phyloP scores from a whole-genome alignment of 2,329 filamentous ascomycete genomes.

The Calonectria pseudoturangicola region DNA sequence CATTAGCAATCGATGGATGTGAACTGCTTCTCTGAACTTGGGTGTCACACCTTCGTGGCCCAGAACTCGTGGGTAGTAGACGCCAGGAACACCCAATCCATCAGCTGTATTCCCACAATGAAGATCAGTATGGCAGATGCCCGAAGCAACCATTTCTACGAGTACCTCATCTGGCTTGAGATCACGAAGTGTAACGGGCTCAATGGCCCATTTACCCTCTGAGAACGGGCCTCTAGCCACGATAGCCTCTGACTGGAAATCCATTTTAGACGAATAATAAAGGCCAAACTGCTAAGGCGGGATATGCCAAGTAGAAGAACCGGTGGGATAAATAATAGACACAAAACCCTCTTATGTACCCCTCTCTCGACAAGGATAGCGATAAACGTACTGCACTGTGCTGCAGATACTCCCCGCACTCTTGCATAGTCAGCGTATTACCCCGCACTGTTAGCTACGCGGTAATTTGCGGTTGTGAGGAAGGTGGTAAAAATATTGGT shows the following conservation, averaged over 20 bases:
- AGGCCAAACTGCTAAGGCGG: not conserved
- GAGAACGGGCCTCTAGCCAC: slow-evolving; percentile 57
- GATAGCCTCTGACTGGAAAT: slow-evolving; percentile 54
- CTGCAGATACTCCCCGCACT: not conserved
- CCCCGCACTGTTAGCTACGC: not conserved
- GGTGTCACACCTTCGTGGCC: slow-evolving; percentile 70
- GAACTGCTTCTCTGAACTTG: not conserved
- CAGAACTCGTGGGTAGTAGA: slow-evolving; percentile 59
- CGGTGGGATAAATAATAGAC: not conserved
- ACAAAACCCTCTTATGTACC: not conserved
- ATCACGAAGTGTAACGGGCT: slow-evolving; percentile 55
- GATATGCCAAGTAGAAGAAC: too few relatives aligned
- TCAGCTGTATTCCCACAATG: slow-evolving; percentile 62
- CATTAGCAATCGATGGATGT: not conserved
- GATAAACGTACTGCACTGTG: not conserved
- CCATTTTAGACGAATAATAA: slow-evolving; percentile 39
- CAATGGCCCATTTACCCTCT: slow-evolving; percentile 57
- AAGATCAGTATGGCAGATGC: slow-evolving; percentile 74
- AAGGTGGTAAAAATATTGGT: not conserved
- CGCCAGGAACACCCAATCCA: slow-evolving; percentile 41
- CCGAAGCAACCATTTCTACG: slow-evolving; percentile 71
- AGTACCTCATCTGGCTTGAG: slow-evolving; percentile 67
- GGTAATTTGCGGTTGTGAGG: not conserved
- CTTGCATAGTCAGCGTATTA: not conserved
- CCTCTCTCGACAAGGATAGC: not conserved